These are phyloP conservation scores for Chaetomium globosum DNA, from an alignment of 2,329 filamentous ascomycete genomes.

Conservation along the genomic window DNA sequence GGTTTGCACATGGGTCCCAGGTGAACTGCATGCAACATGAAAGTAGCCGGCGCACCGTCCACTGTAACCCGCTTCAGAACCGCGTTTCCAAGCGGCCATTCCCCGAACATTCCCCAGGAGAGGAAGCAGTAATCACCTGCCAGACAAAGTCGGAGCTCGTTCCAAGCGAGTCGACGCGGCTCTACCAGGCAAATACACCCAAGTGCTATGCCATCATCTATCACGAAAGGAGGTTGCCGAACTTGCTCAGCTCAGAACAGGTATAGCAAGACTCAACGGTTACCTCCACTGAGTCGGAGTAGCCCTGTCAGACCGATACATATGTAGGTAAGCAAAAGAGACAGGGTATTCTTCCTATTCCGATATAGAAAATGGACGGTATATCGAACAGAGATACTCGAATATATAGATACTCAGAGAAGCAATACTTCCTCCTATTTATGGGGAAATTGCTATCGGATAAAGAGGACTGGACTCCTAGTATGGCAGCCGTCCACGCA, in stretches of 20 bases:
- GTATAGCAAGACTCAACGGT: background rate
- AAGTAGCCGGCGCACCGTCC: constrained; percentile 19
- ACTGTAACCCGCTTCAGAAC: constrained; percentile 22
- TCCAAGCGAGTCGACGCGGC: too few species aligned
- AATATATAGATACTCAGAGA: background rate
- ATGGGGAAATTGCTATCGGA: background rate
- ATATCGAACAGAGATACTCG: background rate
- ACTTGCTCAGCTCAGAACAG: background rate
- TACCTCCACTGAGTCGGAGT: background rate
- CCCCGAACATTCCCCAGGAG: constrained; percentile 9
- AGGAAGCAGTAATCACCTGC: background rate
- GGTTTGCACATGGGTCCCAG: background rate
- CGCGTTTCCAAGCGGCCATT: constrained; percentile 23
- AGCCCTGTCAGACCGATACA: background rate
- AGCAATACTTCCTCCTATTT: background rate
- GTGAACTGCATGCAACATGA: constrained; percentile 28
- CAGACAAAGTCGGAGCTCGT: background rate
- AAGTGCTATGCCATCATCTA: too few species aligned
- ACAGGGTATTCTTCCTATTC: background rate
- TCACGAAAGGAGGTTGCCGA: too few species aligned
- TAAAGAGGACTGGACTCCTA: background rate
- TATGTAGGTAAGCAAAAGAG: background rate
- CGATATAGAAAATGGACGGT: background rate
- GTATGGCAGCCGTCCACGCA: background rate
- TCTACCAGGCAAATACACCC: too few species aligned